Evolutionary conservation across 495 filamentous ascomycete genomes (phyloP), one percentile per base, ranked within the genome.

Genomic region (Penicillium bialowiezense): DNA sequence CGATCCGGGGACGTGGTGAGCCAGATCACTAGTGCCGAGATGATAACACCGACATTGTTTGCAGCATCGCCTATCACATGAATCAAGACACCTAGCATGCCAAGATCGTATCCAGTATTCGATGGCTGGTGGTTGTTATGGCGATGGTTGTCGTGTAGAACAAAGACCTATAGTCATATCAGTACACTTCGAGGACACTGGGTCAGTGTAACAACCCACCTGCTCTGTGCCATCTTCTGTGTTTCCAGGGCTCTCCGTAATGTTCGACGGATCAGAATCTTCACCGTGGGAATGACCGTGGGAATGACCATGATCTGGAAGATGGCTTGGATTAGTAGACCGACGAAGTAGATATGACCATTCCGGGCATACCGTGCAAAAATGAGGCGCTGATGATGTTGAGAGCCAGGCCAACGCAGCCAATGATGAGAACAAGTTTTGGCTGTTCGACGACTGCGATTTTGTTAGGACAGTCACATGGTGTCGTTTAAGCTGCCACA

Each of bases 341-440:
- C 8, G 23, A 8, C 8, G 23, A 8, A 26, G 8, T 4, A 26
- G 23, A 26, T 8, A 26, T 26, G 23, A 26, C 4, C 3, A 8
- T 26, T 8, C n/a, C n/a, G n/a, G n/a, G 8, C 23, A 26, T 41
- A 62, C 91, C 90, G 52, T 91, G 89, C 45, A 96, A 76, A 18
- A 96, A 81, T 37, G 86, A 71, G 35, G 88, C 85, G 10, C 90
- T 90, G 31, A 87, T 72, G 3, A 96, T 76, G 59, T 97, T 97
- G 4, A 89, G 86, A 2, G 76, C 78, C 21, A 97, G 73, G 10
- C 91, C 91, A 44, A 86, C 73, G 33, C 78, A 90, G 4, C 91
- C 91, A 33, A 93, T 83, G 50, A 88, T 84, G 32, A 93, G 73
- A 20, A 95, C 87, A 10, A 95, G 71, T 55, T 84, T 55, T 2